Base-by-base conservation (phyloP, 1,284 basidiomycete species). In the Anthracocystis setariae region DNA sequence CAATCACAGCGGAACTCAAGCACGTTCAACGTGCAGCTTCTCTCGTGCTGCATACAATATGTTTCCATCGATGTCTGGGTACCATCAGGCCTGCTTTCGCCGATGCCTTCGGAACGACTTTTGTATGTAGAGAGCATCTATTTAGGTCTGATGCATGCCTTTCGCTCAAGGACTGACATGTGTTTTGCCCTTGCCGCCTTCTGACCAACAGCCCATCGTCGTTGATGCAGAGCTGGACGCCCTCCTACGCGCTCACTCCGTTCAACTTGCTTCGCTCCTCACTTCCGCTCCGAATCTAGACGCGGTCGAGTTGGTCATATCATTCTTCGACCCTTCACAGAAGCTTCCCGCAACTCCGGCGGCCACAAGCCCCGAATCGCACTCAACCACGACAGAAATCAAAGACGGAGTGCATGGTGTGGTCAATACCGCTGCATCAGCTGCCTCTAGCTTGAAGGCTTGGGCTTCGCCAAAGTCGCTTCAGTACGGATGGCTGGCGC, bases 61-160 rank as follows among this genome's bases (percentile, higher is more conserved):
- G 62, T 49, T 71, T 71, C 51, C 63, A 71, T 38, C 39, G 68
- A 8, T 52, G 66, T 8, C 32, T 71, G 21, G 68, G 68, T 3
- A 71, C 68, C 2, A 21, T 71, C 18, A 29, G 52, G 24, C 68
- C 68, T 2, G 54, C 46, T 5, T 59, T 40, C 17, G n/a, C 59
- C 42, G 32, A 53, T 9, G 33, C 39, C 12, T 61, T 65, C 7
- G 62, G 62, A 4, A 8, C 46, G 32, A 46, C 62, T 9, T 55
- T 65, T 37, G 66, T 69, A 42, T 46, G 66, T 56, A 12, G 7
- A 12, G 7, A 29, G 29, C 3, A 20, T 12, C 25, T 9, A 3
- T 5, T 23, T 29, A 32, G n/a, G 27, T 27, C 8, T 5, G 3
- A 15, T 33, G 15, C 25, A 5, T 21, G 37, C 35, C 18, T 39